phyloP scores from a whole-genome alignment of 2,329 filamentous ascomycete species.

The Raffaelea albimanens region DNA sequence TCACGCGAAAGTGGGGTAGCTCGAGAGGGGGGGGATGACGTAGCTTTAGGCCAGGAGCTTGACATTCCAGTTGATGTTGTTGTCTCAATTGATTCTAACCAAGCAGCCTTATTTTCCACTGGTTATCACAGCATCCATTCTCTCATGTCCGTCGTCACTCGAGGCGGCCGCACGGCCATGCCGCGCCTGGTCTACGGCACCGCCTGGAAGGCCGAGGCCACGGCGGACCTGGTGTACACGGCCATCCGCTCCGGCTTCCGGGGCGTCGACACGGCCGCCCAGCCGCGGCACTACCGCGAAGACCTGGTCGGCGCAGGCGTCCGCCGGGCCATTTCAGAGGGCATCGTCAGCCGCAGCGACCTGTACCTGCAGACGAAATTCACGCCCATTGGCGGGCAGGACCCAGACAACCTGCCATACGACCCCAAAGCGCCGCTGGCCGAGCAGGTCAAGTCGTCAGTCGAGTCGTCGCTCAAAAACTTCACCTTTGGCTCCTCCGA shows the following conservation, averaged over 20 bases:
- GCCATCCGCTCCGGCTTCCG: constrained; percentile 63
- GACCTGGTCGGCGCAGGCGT: constrained; percentile 59
- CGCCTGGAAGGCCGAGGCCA: constrained; percentile 72
- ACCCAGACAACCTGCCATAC: constrained; percentile 50
- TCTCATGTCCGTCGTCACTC: constrained; percentile 12
- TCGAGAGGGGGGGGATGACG: no score
- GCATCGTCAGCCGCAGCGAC: constrained; percentile 42
- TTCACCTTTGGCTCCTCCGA: constrained; percentile 33
- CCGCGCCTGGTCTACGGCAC: constrained; percentile 64
- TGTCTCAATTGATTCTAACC: no score
- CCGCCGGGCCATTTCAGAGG: constrained; percentile 47
- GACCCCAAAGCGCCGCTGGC: constrained; percentile 45
- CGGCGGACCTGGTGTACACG: constrained; percentile 55
- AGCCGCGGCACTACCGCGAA: constrained; percentile 72
- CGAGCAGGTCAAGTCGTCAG: constrained; percentile 57
- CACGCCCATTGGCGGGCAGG: constrained; percentile 55
- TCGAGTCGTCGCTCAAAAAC: constrained; percentile 57
- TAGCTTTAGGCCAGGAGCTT: no score
- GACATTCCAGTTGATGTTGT: no score
- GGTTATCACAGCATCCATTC: background rate
- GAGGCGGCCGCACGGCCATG: constrained; percentile 24
- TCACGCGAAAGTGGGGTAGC: no score
- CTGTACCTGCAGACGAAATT: constrained; percentile 80
- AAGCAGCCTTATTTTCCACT: no score
- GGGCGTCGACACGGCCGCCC: constrained; percentile 68